Evolutionary conservation across 202 grass and related monocot genomes (phyloP).

Genomic region (Setaria italica): DNA sequence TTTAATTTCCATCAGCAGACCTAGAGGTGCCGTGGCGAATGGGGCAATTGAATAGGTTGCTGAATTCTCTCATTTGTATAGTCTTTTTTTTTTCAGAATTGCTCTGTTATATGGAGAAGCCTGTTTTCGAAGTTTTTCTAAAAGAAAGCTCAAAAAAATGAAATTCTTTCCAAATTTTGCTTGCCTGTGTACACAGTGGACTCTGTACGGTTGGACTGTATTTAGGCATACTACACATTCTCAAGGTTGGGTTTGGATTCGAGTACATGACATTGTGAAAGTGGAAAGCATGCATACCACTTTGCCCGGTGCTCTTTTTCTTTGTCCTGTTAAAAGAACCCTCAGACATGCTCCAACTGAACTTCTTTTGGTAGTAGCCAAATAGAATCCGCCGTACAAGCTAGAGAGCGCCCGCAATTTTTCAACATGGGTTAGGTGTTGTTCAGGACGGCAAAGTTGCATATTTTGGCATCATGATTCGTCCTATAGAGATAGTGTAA

Average conservation of each 20-base stretch:
- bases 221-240: background rate
- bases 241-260: background rate
- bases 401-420: too few relatives aligned
- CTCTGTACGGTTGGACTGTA: background rate
- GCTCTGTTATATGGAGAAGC: too few relatives aligned
- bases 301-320: background rate
- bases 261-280: background rate
- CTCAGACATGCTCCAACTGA: background rate
- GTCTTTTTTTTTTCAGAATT: too few relatives aligned
- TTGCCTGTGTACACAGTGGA: too few relatives aligned
- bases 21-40: background rate
- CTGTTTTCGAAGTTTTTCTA: too few relatives aligned
- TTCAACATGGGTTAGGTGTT: too few relatives aligned
- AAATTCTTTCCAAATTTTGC: too few relatives aligned
- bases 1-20: background rate
- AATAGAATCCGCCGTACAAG: background rate
- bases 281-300: background rate
- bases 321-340: background rate
- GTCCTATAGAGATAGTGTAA: too few relatives aligned
- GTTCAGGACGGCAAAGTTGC: too few relatives aligned
- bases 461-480: too few relatives aligned
- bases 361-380: background rate
- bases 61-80: background rate
- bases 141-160: too few relatives aligned
- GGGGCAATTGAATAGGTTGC: background rate